These are phyloP conservation scores for Candida coquimbonensis DNA, from an alignment of 805 yeast species.

Conservation along the genomic window DNA sequence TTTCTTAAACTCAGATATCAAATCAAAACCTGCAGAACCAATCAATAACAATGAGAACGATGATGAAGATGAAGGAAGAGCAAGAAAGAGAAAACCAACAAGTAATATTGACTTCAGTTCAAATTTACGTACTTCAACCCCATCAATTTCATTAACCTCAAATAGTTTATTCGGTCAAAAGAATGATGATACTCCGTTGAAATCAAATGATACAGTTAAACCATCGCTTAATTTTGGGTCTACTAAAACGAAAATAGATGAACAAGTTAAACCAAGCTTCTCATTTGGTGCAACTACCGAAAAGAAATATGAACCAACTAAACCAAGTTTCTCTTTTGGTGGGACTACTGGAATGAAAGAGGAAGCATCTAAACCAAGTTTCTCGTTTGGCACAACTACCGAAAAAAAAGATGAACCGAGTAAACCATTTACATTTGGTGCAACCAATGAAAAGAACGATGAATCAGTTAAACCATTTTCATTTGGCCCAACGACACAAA, in stretches of 20 bases:
- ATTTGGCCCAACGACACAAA: neutral
- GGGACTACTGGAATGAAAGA: neutral
- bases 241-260: neutral
- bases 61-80: neutral
- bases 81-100: neutral
- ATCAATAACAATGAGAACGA: neutral
- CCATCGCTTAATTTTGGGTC: neutral
- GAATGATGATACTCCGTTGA: neutral
- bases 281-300: conserved; percentile 4
- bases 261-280: neutral
- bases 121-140: neutral
- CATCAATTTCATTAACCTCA: neutral
- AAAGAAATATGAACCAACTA: neutral
- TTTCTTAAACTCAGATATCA: conserved; percentile 11
- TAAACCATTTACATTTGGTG: neutral
- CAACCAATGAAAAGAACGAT: too few relatives aligned
- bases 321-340: conserved; percentile 7
- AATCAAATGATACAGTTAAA: neutral
- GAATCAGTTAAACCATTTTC: neutral
- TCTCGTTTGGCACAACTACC: neutral
- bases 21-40: neutral
- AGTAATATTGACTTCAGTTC: neutral
- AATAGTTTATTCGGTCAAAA: neutral
- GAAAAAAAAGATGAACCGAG: neutral
- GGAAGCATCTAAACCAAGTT: neutral